Evolutionary conservation across 805 yeast species (phyloP).

Genomic region (Kurtzmaniella cleridarum): DNA sequence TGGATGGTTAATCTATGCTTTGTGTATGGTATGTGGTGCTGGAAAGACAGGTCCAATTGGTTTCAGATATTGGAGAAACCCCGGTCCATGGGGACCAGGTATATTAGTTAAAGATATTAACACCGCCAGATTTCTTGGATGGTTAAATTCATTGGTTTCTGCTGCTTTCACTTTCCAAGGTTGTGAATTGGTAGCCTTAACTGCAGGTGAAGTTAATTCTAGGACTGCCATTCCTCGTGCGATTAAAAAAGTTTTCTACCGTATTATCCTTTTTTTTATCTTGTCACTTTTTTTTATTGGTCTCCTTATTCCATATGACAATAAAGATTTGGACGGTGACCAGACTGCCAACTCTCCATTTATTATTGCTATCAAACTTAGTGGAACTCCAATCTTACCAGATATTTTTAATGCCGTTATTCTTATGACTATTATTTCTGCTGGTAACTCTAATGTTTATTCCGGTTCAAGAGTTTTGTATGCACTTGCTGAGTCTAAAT

Average conservation of each 20-base stretch:
- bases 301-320: slow-evolving; percentile 63
- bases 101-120: slow-evolving; percentile 41
- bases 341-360: slow-evolving; percentile 58
- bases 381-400: slow-evolving; percentile 63
- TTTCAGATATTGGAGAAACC: slow-evolving; percentile 76
- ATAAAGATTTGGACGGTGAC: slow-evolving; percentile 44
- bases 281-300: slow-evolving; percentile 64
- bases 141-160: slow-evolving; percentile 62
- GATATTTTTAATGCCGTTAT: slow-evolving; percentile 70
- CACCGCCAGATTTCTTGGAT: slow-evolving; percentile 61
- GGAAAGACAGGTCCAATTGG: slow-evolving; percentile 67
- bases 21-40: slow-evolving; percentile 73
- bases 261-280: slow-evolving; percentile 65
- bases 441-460: slow-evolving; percentile 72
- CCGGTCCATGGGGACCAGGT: slow-evolving; percentile 73
- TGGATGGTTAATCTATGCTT: slow-evolving; percentile 64
- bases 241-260: slow-evolving; percentile 59
- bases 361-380: slow-evolving; percentile 62
- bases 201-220: slow-evolving; percentile 69
- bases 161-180: slow-evolving; percentile 84
- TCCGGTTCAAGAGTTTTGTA: slow-evolving; percentile 65
- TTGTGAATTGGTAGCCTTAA: slow-evolving; percentile 68
- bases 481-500: slow-evolving; percentile 54
- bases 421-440: slow-evolving; percentile 62
- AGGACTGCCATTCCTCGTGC: slow-evolving; percentile 72